Evolutionary conservation across 2,329 filamentous ascomycete species (phyloP).

Genomic region (Plenodomus tracheiphilus): DNA sequence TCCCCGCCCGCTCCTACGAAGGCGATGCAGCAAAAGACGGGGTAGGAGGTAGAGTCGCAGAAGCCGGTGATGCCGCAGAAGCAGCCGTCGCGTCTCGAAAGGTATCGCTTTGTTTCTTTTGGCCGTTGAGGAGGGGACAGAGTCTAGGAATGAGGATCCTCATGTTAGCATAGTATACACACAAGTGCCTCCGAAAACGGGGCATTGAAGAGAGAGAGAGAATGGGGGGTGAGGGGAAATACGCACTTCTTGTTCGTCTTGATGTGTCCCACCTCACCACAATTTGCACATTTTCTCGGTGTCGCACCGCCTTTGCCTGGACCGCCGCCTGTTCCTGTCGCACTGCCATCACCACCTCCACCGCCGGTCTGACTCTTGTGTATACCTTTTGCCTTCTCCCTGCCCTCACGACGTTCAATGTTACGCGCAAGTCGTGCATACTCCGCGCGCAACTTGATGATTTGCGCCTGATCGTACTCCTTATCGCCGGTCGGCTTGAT

Average conservation of each 20-base stretch:
- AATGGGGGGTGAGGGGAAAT: not conserved
- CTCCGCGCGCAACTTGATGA: slow-evolving; percentile 70
- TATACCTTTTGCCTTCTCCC: slow-evolving; percentile 82
- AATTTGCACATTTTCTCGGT: slow-evolving; percentile 92
- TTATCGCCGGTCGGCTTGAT: slow-evolving; percentile 67
- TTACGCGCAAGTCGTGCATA: slow-evolving; percentile 86
- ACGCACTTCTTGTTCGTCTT: slow-evolving; percentile 92
- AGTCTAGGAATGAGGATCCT: slow-evolving; percentile 31
- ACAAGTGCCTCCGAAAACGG: no score
- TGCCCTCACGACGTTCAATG: slow-evolving; percentile 83
- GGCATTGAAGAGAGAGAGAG: no score
- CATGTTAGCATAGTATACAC: slow-evolving; percentile 17
- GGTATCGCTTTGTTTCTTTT: slow-evolving; percentile 44
- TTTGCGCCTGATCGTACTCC: slow-evolving; percentile 66
- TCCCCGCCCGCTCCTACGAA: not conserved
- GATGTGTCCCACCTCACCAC: slow-evolving; percentile 94
- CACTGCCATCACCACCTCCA: no score
- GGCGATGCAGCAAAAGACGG: slow-evolving; percentile 19
- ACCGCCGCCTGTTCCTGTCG: slow-evolving; percentile 48
- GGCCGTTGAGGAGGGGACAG: slow-evolving; percentile 44
- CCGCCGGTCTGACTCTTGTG: slow-evolving; percentile 47
- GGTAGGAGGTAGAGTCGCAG: slow-evolving; percentile 12
- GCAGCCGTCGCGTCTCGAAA: slow-evolving; percentile 45
- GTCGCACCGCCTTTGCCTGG: slow-evolving; percentile 56
- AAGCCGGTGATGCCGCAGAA: slow-evolving; percentile 31